Conservation (phyloP, 2,329 filamentous ascomycete species). For the Fusarium sp. region DNA sequence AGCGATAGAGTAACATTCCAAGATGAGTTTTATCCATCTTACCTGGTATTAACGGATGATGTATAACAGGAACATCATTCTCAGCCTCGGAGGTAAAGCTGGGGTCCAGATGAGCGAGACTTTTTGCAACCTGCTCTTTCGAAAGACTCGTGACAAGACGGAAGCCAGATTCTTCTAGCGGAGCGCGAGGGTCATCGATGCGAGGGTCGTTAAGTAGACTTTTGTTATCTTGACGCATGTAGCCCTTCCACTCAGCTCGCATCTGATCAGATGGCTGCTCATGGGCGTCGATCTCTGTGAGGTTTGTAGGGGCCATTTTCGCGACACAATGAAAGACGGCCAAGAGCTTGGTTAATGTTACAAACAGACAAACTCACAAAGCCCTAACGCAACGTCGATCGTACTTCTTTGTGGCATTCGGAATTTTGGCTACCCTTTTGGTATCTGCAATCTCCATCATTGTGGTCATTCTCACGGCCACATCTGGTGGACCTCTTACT, state of each 20-base stretch:
- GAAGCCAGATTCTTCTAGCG: slow-evolving; percentile 61
- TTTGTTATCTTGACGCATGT: slow-evolving; percentile 71
- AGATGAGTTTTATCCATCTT: slow-evolving; percentile 43
- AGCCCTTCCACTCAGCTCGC: slow-evolving; percentile 81
- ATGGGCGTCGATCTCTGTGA: slow-evolving; percentile 76
- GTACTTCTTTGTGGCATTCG: too few species aligned
- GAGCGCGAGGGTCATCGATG: slow-evolving; percentile 68
- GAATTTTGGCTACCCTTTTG: neutral
- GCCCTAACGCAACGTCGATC: neutral
- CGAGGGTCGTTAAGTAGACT: slow-evolving; percentile 67
- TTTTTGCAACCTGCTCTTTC: slow-evolving; percentile 57
- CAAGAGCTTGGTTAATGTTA: neutral
- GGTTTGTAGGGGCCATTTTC: slow-evolving; percentile 48
- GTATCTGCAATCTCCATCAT: neutral
- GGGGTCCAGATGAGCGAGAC: slow-evolving; percentile 60
- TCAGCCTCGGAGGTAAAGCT: slow-evolving; percentile 52
- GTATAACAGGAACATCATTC: slow-evolving; percentile 68
- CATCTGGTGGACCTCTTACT: slow-evolving; percentile 28
- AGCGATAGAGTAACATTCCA: neutral
- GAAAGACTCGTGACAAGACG: slow-evolving; percentile 61
- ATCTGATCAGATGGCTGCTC: slow-evolving; percentile 81
- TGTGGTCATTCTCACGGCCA: slow-evolving; percentile 1
- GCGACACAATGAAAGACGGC: neutral
- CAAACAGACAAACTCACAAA: too few species aligned
- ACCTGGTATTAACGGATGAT: slow-evolving; percentile 79